Conservation (phyloP, 768 basidiomycete genomes). For the Phylloporus scabripes region DNA sequence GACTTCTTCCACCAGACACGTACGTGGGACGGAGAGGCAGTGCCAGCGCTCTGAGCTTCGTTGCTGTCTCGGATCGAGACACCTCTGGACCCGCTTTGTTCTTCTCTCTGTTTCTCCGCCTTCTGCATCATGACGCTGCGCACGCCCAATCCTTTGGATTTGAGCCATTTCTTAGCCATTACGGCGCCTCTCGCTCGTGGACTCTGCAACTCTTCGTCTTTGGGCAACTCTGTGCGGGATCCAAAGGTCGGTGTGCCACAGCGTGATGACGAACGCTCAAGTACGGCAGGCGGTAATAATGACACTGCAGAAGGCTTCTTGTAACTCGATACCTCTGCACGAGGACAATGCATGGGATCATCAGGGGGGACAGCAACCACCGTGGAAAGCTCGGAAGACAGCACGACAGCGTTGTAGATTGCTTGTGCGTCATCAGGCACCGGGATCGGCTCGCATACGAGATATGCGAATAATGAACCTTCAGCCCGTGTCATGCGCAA, state of each 20-base stretch:
- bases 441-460: slow-evolving; percentile 57
- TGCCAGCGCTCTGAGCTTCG: slow-evolving; percentile 4
- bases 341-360: background rate
- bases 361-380: slow-evolving; percentile 9
- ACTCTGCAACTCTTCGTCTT: slow-evolving; percentile 21
- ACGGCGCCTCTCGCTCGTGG: slow-evolving; percentile 9
- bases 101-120: slow-evolving; percentile 20
- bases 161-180: slow-evolving; percentile 25
- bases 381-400: slow-evolving; percentile 16
- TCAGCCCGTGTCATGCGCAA: slow-evolving; percentile 50
- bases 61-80: background rate
- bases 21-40: slow-evolving; percentile 12
- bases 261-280: slow-evolving; percentile 45
- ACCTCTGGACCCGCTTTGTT: slow-evolving; percentile 3
- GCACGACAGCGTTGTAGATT: slow-evolving; percentile 18
- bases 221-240: slow-evolving; percentile 36
- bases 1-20: slow-evolving; percentile 32
- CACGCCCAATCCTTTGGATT: slow-evolving; percentile 26
- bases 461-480: slow-evolving; percentile 65
- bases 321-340: slow-evolving; percentile 1
- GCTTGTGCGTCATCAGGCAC: slow-evolving; percentile 38
- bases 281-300: slow-evolving; percentile 23
- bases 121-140: slow-evolving; percentile 21
- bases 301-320: slow-evolving; percentile 10
- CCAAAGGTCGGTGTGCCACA: slow-evolving; percentile 63